A percentile compares a stretch with the other conserved stretches of the same genome.
phyloP scores from a whole-genome alignment of 73 alveolate genomes.

The Paramecium sonneborni region DNA sequence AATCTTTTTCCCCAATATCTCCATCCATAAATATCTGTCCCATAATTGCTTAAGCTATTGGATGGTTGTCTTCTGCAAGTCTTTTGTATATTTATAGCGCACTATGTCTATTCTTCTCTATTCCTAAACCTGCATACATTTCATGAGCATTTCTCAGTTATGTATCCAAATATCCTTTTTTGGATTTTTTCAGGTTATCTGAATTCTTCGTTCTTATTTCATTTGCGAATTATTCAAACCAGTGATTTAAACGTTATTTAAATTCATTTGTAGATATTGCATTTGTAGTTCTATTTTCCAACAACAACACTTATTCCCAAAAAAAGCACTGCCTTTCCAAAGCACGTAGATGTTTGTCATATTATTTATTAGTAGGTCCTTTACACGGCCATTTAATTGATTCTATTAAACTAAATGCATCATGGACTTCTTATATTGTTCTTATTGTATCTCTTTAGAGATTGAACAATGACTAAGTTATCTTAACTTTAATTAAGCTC shows the following conservation, averaged over 20 bases:
- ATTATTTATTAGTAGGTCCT: neutral
- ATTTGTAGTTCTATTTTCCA: neutral
- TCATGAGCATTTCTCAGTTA: slow-evolving; percentile 18
- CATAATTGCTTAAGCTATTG: slow-evolving; percentile 26
- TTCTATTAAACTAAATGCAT: neutral
- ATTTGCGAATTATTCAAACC: neutral
- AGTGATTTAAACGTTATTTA: neutral
- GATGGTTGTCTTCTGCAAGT: neutral
- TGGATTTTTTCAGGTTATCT: neutral
- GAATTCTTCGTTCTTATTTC: neutral
- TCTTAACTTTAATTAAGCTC: neutral
- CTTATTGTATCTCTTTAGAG: neutral
- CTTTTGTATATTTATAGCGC: neutral
- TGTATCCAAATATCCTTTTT: neutral
- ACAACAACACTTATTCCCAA: neutral
- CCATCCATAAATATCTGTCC: slow-evolving; percentile 29
- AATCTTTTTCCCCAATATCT: neutral
- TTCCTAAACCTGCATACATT: slow-evolving; percentile 30
- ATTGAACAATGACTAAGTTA: neutral
- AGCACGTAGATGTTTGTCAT: neutral
- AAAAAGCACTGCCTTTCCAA: neutral
- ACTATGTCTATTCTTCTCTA: neutral
- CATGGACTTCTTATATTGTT: neutral
- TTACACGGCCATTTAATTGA: slow-evolving; percentile 5
- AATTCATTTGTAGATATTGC: neutral